A percentile compares a stretch with the other conserved stretches of the same genome.
These are phyloP conservation scores for Penicillium thymicola DNA, from an alignment of 2,329 filamentous ascomycete genomes.

Conservation along the genomic window DNA sequence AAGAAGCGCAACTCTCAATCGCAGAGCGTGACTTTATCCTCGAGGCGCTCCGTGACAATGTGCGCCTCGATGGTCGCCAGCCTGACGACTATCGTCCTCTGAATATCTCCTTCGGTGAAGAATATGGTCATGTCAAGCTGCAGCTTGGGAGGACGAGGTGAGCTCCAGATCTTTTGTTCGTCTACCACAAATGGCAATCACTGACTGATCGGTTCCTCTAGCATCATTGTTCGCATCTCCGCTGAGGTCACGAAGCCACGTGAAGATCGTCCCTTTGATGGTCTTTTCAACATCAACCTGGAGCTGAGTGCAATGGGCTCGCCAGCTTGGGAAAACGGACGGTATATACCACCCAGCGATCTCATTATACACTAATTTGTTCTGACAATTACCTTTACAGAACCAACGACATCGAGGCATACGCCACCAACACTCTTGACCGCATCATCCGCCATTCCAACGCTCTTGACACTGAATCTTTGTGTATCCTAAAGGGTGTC, in stretches of 20 bases:
- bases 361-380: not conserved
- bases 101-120: constrained; percentile 78
- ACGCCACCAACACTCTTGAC: constrained; percentile 84
- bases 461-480: constrained; percentile 89
- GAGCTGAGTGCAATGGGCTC: constrained; percentile 92
- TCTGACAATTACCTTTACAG: constrained; percentile 38
- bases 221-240: constrained; percentile 79
- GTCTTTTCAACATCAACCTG: constrained; percentile 86
- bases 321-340: constrained; percentile 81
- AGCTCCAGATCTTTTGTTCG: constrained; percentile 13
- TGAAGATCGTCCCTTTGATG: constrained; percentile 87
- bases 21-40: constrained; percentile 85
- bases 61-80: constrained; percentile 78
- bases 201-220: constrained; percentile 40
- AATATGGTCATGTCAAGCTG: constrained; percentile 86
- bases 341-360: constrained; percentile 44
- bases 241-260: constrained; percentile 84
- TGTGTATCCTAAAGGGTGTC: constrained; percentile 85
- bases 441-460: constrained; percentile 90
- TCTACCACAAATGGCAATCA: not conserved
- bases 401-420: constrained; percentile 76
- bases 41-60: constrained; percentile 74
- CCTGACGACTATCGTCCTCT: constrained; percentile 77
- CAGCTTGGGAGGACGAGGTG: constrained; percentile 87
- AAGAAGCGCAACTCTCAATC: constrained; percentile 83